Evolutionary conservation across 768 basidiomycete species (phyloP).

Genomic region (Auricularia heimuer): DNA sequence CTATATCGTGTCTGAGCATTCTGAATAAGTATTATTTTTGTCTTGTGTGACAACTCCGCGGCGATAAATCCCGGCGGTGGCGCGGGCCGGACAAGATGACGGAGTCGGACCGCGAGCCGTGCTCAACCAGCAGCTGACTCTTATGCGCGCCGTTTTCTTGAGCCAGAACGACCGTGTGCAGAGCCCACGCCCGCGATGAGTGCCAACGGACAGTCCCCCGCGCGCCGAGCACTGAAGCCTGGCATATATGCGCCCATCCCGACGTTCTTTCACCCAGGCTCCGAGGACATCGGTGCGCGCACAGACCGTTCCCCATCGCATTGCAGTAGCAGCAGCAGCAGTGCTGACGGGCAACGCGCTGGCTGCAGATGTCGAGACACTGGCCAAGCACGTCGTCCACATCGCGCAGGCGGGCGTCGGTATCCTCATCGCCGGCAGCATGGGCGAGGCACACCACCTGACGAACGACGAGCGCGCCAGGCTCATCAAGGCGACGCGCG

Average conservation of each 20-base stretch:
- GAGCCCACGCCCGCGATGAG: neutral
- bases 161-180: neutral
- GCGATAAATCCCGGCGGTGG: neutral
- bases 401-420: constrained; percentile 58
- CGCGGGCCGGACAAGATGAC: neutral
- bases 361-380: constrained; percentile 51
- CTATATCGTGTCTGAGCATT: too few species aligned
- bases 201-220: constrained; percentile 3
- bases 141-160: neutral
- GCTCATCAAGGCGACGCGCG: constrained; percentile 58
- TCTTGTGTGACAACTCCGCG: neutral
- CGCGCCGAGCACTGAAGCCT: constrained; percentile 49
- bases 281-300: constrained; percentile 68
- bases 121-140: neutral
- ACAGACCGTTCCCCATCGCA: too few species aligned
- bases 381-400: constrained; percentile 56
- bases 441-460: constrained; percentile 78
- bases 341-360: neutral
- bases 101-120: neutral
- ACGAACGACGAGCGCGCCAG: constrained; percentile 54
- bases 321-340: too few species aligned
- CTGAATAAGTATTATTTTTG: too few species aligned
- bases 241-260: constrained; percentile 84
- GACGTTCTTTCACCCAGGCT: constrained; percentile 65
- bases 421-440: constrained; percentile 68